Conservation (phyloP, 2,329 filamentous ascomycete genomes). For the Pseudocercospora vitis region DNA sequence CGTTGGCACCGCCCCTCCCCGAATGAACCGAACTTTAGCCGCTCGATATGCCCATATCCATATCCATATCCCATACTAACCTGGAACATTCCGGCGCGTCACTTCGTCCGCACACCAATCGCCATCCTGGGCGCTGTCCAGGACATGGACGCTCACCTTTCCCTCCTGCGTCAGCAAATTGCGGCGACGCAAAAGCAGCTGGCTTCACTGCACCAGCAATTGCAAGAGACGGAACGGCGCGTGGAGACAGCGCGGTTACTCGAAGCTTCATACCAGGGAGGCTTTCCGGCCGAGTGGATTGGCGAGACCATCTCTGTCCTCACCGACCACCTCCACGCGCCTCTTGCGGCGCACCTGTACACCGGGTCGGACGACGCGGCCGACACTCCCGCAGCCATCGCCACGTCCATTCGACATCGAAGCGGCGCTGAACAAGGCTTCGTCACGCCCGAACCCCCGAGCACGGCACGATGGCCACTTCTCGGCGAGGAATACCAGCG, state of each 20-base stretch:
- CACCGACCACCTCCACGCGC: constrained; percentile 21
- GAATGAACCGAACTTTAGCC: too few relatives aligned
- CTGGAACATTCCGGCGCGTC: too few relatives aligned
- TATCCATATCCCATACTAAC: too few relatives aligned
- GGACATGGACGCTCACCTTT: constrained; percentile 33
- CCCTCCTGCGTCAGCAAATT: constrained; percentile 46
- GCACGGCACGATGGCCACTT: constrained; percentile 63
- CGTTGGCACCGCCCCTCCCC: too few relatives aligned
- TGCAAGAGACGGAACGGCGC: constrained; percentile 44
- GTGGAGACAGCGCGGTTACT: constrained; percentile 32
- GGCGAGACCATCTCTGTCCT: constrained; percentile 44
- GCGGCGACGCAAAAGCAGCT: constrained; percentile 45
- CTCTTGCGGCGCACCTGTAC: constrained; percentile 6
- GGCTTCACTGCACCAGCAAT: constrained; percentile 42
- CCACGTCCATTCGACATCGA: constrained; percentile 26
- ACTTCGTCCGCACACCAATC: too few relatives aligned
- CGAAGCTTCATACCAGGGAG: constrained; percentile 38
- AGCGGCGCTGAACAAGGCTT: constrained; percentile 21
- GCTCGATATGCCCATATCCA: too few relatives aligned
- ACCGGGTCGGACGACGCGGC: constrained; percentile 17
- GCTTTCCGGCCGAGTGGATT: constrained; percentile 45
- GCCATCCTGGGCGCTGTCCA: constrained; percentile 19
- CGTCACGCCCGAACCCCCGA: constrained; percentile 15
- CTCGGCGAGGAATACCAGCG: constrained; percentile 72
- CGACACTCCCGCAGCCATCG: constrained; percentile 20